A percentile compares a stretch with the other conserved stretches of the same genome.
Conservation (phyloP, 305 asterid genomes). For the Fraxinus sp. region DNA sequence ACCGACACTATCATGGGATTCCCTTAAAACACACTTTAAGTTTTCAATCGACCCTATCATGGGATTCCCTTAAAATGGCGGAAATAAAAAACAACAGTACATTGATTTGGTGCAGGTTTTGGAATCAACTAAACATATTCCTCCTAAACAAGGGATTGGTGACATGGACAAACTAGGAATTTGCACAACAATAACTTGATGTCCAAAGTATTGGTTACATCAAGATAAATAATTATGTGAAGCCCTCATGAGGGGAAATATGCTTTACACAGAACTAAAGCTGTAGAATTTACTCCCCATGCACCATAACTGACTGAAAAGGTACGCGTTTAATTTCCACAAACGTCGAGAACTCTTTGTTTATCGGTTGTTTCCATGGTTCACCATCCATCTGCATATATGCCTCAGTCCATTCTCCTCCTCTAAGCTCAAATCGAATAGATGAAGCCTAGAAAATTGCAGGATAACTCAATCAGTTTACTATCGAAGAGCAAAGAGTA, state of each 20-base stretch:
- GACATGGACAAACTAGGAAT: conserved; percentile 27
- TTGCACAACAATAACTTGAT: conserved; percentile 37
- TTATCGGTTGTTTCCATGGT: conserved; percentile 90
- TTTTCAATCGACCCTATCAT: neutral
- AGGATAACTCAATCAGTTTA: neutral
- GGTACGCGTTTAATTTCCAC: conserved; percentile 73
- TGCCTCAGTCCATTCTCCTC: conserved; percentile 85
- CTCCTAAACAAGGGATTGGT: conserved; percentile 30
- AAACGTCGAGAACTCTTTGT: conserved; percentile 72
- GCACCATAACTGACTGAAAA: conserved; percentile 65
- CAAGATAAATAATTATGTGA: conserved; percentile 24
- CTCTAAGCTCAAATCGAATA: conserved; percentile 83
- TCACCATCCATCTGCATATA: conserved; percentile 95
- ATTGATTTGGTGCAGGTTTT: conserved; percentile 1
- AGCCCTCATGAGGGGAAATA: neutral
- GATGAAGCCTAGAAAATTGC: conserved; percentile 57
- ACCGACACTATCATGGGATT: too few species aligned
- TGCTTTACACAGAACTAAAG: conserved; percentile 1
- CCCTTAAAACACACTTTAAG: too few species aligned
- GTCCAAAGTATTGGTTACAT: conserved; percentile 12
- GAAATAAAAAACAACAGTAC: neutral
- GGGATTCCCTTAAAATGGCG: neutral
- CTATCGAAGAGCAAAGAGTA: neutral
- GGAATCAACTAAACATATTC: conserved; percentile 1
- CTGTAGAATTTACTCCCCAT: conserved; percentile 37